Base-by-base conservation (phyloP, 768 basidiomycete genomes). In the Sutorius australiensis region DNA sequence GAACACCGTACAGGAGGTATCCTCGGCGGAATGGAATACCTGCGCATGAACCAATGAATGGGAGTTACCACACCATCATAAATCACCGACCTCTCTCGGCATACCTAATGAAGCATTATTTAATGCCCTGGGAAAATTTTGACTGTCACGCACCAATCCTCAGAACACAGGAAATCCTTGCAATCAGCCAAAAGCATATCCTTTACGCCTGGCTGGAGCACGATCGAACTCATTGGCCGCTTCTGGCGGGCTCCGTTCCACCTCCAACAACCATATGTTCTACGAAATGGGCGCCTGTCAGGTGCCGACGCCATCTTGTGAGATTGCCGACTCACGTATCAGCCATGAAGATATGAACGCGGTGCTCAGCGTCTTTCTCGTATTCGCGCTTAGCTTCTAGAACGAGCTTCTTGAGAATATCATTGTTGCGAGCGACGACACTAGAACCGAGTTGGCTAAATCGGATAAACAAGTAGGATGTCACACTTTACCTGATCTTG, bases 201-300 rank as follows among this genome's bases (percentile, higher is more conserved):
- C 63, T 92, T 92, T 9, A 92, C 89, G 39, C 88, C 89, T 5
- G 90, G 89, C 61, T 92, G 89, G 11, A 93, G 78, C 13, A 93
- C 90, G 55, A 94, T 92, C n/a, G 90, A 92, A 62, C 86, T 89
- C 86, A 94, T 87, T 0, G 92, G 91, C 31, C 91, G 80, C 70
- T 94, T 94, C 62, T 92, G 88, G 45, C 89, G 79, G 6, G 90
- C 87, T 39, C 89, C 91, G 60, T 90, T 92, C 86, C 89, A 92
- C 51, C 89, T 77, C 92, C 92, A 94, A 62, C 84, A 83, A 2
- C 78, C 80, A 61, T 87, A 87, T 9, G 84, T 80, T 43, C 86
- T 87, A 58, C 32, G 47, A 40, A 48, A 32, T 41, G 47, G 46
- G 30, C 41, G 48, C 31, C 19, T 16, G 16, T 43, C 59, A 31